Conservation (phyloP, 2,329 filamentous ascomycete species). For the Ophiostoma quercus region DNA sequence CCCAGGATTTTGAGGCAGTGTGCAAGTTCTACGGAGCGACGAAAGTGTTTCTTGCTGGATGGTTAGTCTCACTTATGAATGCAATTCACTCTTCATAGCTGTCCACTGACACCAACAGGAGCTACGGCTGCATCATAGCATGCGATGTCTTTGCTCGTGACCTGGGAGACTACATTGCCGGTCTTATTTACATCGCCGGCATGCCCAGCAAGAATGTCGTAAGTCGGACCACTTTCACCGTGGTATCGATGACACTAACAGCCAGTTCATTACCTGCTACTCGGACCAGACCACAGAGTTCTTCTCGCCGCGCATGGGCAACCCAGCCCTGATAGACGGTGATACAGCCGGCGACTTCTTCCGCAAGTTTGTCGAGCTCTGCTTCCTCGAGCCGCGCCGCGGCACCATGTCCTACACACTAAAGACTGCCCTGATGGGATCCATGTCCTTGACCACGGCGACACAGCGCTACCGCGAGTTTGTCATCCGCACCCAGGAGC, state of each 20-base stretch:
- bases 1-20: constrained; percentile 24
- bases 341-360: background rate
- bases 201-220: constrained; percentile 14
- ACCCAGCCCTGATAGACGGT: background rate
- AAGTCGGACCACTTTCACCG: background rate
- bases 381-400: constrained; percentile 21
- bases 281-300: background rate
- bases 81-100: too few species aligned
- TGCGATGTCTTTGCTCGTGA: constrained; percentile 20
- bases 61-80: background rate
- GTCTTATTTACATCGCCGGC: constrained; percentile 19
- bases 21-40: constrained; percentile 21
- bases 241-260: background rate
- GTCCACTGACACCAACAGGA: constrained; percentile 10
- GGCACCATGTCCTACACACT: constrained; percentile 19
- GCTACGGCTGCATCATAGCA: constrained; percentile 17
- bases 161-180: constrained; percentile 14
- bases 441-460: constrained; percentile 5
- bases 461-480: background rate
- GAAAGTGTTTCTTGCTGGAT: constrained; percentile 21
- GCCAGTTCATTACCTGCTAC: background rate
- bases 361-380: constrained; percentile 14
- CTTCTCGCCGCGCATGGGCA: constrained; percentile 7
- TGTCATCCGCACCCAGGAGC: constrained; percentile 15
- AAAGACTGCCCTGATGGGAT: constrained; percentile 14